Base-by-base conservation (phyloP, 2,329 filamentous ascomycete genomes). In the Blastomyces parvus region DNA sequence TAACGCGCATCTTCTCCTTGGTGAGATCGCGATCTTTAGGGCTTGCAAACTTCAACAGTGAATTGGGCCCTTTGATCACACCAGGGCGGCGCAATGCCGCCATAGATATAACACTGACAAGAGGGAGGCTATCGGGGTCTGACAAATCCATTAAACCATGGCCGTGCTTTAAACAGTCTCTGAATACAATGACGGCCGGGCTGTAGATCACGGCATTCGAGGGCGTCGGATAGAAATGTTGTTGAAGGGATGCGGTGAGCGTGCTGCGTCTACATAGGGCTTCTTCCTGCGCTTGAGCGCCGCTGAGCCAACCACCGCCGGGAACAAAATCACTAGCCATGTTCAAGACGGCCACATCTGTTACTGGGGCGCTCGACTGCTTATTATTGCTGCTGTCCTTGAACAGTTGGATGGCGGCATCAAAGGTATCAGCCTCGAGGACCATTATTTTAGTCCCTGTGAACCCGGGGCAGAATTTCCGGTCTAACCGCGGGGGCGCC, bases 211-310 rank as follows among this genome's bases (percentile, higher is more conserved):
- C 64, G 3, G 36, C 57, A 19, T 22, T 25, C 7, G 46, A 22
- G 2, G 63, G 61, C 14, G 61, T 61, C 11, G 57, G 64, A 53
- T 64, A 66, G 44, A 60, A 63, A 17, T 25, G 38, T n/a, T 36
- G 30, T 25, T 62, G 59, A 6, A 64, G 59, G 11, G 63, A 61
- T 19, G 46, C 27, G 6, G n/a, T 57, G 27, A 64, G 61, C 14
- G 63, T 66, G 44, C 64, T 66, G 38, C 64, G 56, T 55, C 60
- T 58, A 40, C 60, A 63, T n/a, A 66, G 53, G 11, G 60, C 61
- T 38, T 66, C 63, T 42, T 64, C 64, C 46, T 66, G 63, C 22
- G 53, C 61, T 42, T 40, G 44, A 19, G 60, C 60, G 19, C 64
- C 62, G 22, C 30, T 25, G n/a, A 64, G 38, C 64, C 64, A 63